Conservation (phyloP, 257 asterid genomes). For the Leptodermis oblonga region DNA sequence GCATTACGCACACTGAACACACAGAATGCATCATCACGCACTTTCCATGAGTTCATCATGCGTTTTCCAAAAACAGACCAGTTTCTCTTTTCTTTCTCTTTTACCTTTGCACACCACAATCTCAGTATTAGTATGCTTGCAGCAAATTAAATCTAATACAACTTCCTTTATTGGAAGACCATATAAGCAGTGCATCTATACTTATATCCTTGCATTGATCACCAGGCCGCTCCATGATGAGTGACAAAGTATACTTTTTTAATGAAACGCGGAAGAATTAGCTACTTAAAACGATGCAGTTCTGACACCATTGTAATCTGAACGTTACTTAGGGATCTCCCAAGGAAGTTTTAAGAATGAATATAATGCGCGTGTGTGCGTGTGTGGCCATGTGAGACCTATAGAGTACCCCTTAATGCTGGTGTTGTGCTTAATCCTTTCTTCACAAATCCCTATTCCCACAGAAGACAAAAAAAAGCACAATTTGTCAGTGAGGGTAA, state of each 20-base stretch:
- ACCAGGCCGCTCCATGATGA: too few relatives aligned
- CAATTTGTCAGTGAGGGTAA: slow-evolving; percentile 29
- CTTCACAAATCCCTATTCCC: slow-evolving; percentile 9
- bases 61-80: not conserved
- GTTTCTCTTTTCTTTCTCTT: not conserved
- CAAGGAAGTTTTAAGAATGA: not conserved
- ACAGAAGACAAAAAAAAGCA: slow-evolving; percentile 33
- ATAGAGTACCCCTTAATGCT: slow-evolving; percentile 1
- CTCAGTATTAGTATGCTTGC: slow-evolving; percentile 8
- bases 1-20: too few relatives aligned
- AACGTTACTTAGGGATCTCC: not conserved
- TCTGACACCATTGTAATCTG: slow-evolving; percentile 4
- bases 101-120: too few relatives aligned
- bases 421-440: not conserved
- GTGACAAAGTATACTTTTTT: too few relatives aligned
- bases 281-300: not conserved
- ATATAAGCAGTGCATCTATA: too few relatives aligned
- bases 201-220: too few relatives aligned
- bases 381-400: not conserved
- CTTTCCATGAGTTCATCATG: not conserved
- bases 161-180: not conserved
- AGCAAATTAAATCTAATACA: not conserved
- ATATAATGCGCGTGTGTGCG: not conserved
- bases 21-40: too few relatives aligned
- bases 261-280: too few relatives aligned